Evolutionary conservation across 2,329 filamentous ascomycete genomes (phyloP).

Genomic region (Escovopsis weberi): DNA sequence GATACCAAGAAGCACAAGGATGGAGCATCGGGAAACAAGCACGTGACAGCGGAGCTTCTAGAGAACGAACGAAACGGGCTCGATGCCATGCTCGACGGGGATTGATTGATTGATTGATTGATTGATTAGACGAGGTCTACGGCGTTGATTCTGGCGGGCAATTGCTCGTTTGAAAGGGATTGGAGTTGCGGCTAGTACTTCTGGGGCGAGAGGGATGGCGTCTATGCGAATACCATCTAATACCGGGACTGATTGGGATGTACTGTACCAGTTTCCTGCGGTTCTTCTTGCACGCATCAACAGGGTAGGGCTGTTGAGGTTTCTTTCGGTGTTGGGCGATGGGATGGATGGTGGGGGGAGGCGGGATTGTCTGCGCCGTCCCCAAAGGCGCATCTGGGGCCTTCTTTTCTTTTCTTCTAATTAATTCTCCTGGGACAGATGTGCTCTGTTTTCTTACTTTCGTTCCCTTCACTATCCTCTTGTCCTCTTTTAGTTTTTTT

Average conservation of each 20-base stretch:
- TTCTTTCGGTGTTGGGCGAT: background rate
- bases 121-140: background rate
- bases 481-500: too few species aligned
- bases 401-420: background rate
- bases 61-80: slow-evolving; percentile 33
- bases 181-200: slow-evolving; percentile 3
- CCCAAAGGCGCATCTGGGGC: background rate
- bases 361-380: background rate
- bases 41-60: slow-evolving; percentile 27
- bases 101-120: slow-evolving; percentile 13
- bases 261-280: slow-evolving; percentile 1
- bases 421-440: too few species aligned
- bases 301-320: background rate
- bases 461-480: too few species aligned
- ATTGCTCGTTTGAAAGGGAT: background rate
- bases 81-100: slow-evolving; percentile 30
- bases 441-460: too few species aligned
- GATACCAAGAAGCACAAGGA: slow-evolving; percentile 22
- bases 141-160: background rate
- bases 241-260: background rate
- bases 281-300: slow-evolving; percentile 3
- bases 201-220: background rate
- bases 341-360: background rate
- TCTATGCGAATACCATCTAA: slow-evolving; percentile 3
- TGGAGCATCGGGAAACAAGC: slow-evolving; percentile 11